phyloP scores from a whole-genome alignment of 805 yeast genomes.

The Sugiyamaella americana region DNA sequence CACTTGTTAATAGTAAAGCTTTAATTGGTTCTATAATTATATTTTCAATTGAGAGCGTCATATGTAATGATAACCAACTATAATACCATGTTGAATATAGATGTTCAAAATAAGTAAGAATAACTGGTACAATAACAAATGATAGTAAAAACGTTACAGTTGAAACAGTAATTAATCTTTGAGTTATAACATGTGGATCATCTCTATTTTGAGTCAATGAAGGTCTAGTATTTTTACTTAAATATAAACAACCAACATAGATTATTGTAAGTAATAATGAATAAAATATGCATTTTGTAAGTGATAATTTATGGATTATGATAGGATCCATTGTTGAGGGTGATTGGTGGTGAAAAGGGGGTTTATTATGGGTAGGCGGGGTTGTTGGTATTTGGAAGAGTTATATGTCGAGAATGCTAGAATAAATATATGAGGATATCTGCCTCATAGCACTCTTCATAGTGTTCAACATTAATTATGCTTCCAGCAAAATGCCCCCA shows the following conservation, averaged over 20 bases:
- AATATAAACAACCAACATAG: slow-evolving; percentile 23
- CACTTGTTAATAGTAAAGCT: slow-evolving; percentile 31
- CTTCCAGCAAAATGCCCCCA: no score
- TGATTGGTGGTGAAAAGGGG: no score
- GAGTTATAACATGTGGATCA: slow-evolving; percentile 19
- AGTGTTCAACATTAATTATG: no score
- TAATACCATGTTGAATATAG: slow-evolving; percentile 12
- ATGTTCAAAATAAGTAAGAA: slow-evolving; percentile 6
- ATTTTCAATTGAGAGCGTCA: slow-evolving; percentile 3
- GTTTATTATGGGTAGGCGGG: no score
- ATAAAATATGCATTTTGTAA: slow-evolving; percentile 6
- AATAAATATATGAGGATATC: no score
- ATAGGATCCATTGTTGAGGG: no score
- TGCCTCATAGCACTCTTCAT: no score
- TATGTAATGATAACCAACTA: slow-evolving; percentile 12
- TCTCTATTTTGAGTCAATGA: slow-evolving; percentile 18
- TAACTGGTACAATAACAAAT: slow-evolving; percentile 21
- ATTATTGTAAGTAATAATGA: slow-evolving; percentile 15
- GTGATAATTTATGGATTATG: neutral
- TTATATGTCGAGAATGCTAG: no score
- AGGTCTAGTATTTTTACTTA: slow-evolving; percentile 21
- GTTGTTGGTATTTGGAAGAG: no score
- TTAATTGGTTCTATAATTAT: slow-evolving; percentile 18
- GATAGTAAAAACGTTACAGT: slow-evolving; percentile 32
- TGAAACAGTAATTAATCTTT: slow-evolving; percentile 29